Base-by-base conservation (phyloP, 805 yeast species). In the Wickerhamomyces queroliae region DNA sequence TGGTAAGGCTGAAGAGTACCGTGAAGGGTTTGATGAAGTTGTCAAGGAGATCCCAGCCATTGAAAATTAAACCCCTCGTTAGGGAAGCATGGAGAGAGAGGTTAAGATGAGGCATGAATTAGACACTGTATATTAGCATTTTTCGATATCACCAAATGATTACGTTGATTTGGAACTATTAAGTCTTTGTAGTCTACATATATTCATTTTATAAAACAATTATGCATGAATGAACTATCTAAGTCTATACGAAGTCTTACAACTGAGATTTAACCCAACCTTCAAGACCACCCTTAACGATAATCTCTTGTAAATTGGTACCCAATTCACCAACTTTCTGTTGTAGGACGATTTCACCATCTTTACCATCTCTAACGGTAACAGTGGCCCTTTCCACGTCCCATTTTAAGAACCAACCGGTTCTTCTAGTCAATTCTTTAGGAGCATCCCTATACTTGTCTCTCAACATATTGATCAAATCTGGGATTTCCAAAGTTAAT, bases 291-390 rank as follows among this genome's bases (percentile, higher is more conserved):
- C 99, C 99, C 61, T 88, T 83, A 47, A 91, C 90, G 49, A 93
- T 93, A 55, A 93, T 93, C 52, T 93, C 99, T 67, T 93, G 99
- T 59, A 93, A 72, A 62, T 90, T 90, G 40, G 89, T 80, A 48
- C 99, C 98, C 46, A 93, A 72, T 63, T 93, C 98, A 44, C 98
- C 97, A 36, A 93, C 98, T 64, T 84, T 85, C 61, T 87, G 95
- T 49, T 75, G 75, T 49, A 91, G 69, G 15, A 90, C 72, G 29
- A 81, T 74, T 7, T 72, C 71, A 11, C 74, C 67, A 33, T 65
- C 62, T 28, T 62, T 50, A 16, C 76, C 75, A 52, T 90, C 95
- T 15, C 73, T 75, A 28, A 93, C 95, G 3, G 78, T 72, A 21
- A 91, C 97, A 23, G 74, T 69, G 9, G 96, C 88, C 44, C 76